These are phyloP conservation scores for Gnomoniopsis sp. DNA, from an alignment of 2,329 filamentous ascomycete species.

Conservation along the genomic window DNA sequence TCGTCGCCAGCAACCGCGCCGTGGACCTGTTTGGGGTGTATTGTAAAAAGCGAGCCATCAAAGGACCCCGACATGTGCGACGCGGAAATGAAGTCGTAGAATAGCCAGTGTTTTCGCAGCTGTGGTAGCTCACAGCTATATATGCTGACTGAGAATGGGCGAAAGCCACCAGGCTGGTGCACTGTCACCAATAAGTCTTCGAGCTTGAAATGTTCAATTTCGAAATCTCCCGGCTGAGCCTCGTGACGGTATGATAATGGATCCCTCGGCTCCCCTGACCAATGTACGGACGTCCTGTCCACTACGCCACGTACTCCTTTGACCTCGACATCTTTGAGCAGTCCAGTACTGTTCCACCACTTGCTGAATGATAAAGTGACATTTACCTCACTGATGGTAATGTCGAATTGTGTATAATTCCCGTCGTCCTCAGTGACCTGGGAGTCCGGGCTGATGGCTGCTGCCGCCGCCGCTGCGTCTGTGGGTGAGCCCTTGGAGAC, in stretches of 20 bases:
- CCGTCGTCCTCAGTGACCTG: constrained; percentile 70
- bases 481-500: constrained; percentile 90
- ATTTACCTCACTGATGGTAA: constrained; percentile 92
- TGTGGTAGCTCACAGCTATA: constrained; percentile 93
- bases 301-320: constrained; percentile 90
- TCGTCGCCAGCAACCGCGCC: constrained; percentile 65
- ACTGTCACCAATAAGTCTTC: constrained; percentile 89
- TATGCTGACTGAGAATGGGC: constrained; percentile 94
- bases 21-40: constrained; percentile 89
- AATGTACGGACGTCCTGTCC: constrained; percentile 80
- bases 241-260: constrained; percentile 84
- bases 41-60: constrained; percentile 94
- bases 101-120: constrained; percentile 91
- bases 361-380: constrained; percentile 97
- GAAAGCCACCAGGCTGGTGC: constrained; percentile 84
- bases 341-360: constrained; percentile 96
- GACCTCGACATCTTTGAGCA: constrained; percentile 88
- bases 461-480: constrained; percentile 79
- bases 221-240: constrained; percentile 89
- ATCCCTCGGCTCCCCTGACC: constrained; percentile 66
- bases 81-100: constrained; percentile 94
- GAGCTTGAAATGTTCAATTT: constrained; percentile 95
- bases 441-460: constrained; percentile 41
- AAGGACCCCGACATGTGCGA: constrained; percentile 96
- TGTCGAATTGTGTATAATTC: constrained; percentile 96